Base-by-base conservation (phyloP, 1,284 basidiomycete genomes). In the Cerioporus squamosus region DNA sequence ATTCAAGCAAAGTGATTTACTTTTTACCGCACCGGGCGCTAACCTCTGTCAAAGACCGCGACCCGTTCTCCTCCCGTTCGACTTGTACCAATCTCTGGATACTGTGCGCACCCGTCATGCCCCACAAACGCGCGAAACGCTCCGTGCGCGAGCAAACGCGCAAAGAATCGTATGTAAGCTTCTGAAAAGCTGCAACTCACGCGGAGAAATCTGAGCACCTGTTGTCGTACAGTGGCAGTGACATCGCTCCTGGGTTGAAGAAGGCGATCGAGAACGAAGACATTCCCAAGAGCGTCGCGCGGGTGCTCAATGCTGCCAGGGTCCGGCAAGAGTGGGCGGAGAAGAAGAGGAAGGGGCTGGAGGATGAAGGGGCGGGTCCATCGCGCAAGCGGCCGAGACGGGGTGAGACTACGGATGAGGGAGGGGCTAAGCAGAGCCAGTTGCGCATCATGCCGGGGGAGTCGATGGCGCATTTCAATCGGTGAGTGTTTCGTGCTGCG, bases 391-490 rank as follows among this genome's bases (percentile, higher is more conserved):
- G 77, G 64, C 66, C 66, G 39, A 72, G 70, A 58, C 68, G 60
- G 36, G 63, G 63, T 20, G 53, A 56, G 9, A 57, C 55, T 2
- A 26, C 20, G 5, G 51, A 20, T 23, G 69, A 64, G 22, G 66
- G 67, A 18, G 69, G 63, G n/a, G 64, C 57, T 47, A 38, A 29
- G 43, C 67, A 53, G 31, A 57, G 60, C 7, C 63, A 67, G 15
- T 68, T 87, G 43, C 76, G 69, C 51, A 90, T 91, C 40, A 77
- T 80, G 60, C 82, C 85, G 1, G 85, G 87, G 44, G 90, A 92
- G 72, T 85, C 88, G 1, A 78, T 91, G 51, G 78, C 81, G 49
- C 86, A 91, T 74, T 92, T 91, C 70, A 88, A 90, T 69, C 78
- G 83, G 90, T 89, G 66, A 56, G 84, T 75, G 15, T 5, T 10